These are phyloP conservation scores for Rhodosporidiobolus sp. DNA, from an alignment of 768 basidiomycete species.

Conservation along the genomic window DNA sequence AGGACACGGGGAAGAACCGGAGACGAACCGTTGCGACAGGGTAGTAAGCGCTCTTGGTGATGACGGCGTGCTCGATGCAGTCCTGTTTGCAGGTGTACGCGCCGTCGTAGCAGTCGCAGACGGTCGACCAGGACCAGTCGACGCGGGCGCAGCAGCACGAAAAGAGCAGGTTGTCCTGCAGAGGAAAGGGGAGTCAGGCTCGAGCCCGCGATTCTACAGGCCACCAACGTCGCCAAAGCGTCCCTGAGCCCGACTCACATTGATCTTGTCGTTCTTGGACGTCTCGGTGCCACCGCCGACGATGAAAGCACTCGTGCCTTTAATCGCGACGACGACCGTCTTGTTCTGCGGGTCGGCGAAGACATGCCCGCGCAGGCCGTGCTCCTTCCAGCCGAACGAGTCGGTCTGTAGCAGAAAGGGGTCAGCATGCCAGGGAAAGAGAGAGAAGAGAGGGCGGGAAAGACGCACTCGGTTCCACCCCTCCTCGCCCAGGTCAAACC, in stretches of 20 bases:
- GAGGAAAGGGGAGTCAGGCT: background rate
- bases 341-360: constrained; percentile 79
- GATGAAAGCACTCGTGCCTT: constrained; percentile 74
- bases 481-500: constrained; percentile 59
- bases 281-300: constrained; percentile 57
- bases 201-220: too few relatives aligned
- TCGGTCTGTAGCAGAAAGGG: constrained; percentile 52
- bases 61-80: constrained; percentile 74
- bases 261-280: constrained; percentile 80
- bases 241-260: constrained; percentile 49
- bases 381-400: constrained; percentile 89
- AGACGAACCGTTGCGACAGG: constrained; percentile 63
- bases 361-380: constrained; percentile 86
- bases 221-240: too few relatives aligned
- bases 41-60: constrained; percentile 83
- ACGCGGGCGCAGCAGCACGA: constrained; percentile 92
- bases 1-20: too few relatives aligned
- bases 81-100: constrained; percentile 62
- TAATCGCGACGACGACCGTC: constrained; percentile 81
- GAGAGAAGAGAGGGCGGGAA: background rate
- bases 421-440: constrained; percentile 9
- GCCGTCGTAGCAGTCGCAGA: constrained; percentile 80
- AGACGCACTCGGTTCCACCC: constrained; percentile 61
- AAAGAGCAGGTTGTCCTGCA: constrained; percentile 80
- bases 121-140: constrained; percentile 89